Evolutionary conservation across 1,139 yeast genomes (phyloP).

Genomic region (Yamadazyma taylorii): DNA sequence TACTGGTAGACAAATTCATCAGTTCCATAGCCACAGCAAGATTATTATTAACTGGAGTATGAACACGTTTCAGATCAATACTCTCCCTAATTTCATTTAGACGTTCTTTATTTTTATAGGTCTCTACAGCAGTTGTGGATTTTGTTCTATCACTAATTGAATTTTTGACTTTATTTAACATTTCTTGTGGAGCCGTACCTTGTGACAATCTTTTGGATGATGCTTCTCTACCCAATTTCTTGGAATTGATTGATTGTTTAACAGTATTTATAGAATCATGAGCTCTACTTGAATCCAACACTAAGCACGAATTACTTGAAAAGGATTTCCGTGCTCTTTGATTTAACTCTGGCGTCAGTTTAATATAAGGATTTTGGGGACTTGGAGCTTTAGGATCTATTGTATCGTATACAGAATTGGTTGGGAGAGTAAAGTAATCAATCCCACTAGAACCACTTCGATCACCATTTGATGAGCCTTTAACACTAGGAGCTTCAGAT

Average conservation of each 20-base stretch:
- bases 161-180: conserved; percentile 25
- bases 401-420: conserved; percentile 8
- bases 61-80: conserved; percentile 26
- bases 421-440: conserved; percentile 17
- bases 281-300: conserved; percentile 16
- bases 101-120: conserved; percentile 14
- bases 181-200: conserved; percentile 27
- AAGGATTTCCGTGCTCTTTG: conserved; percentile 5
- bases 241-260: conserved; percentile 24
- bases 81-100: conserved; percentile 29
- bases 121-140: conserved; percentile 9
- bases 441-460: conserved; percentile 7
- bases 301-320: conserved; percentile 11
- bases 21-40: conserved; percentile 6
- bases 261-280: conserved; percentile 27
- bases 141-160: conserved; percentile 27
- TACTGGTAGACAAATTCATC: conserved; percentile 2
- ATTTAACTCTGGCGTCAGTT: neutral
- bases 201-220: conserved; percentile 19
- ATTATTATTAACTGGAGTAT: conserved; percentile 11
- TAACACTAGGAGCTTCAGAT: neutral
- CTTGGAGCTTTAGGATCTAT: conserved; percentile 2
- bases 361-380: neutral
- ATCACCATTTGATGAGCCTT: too few relatives aligned
- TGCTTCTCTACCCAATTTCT: conserved; percentile 19